Base-by-base conservation (phyloP, 768 basidiomycete species). In the Boletus rufocinnamomeus region DNA sequence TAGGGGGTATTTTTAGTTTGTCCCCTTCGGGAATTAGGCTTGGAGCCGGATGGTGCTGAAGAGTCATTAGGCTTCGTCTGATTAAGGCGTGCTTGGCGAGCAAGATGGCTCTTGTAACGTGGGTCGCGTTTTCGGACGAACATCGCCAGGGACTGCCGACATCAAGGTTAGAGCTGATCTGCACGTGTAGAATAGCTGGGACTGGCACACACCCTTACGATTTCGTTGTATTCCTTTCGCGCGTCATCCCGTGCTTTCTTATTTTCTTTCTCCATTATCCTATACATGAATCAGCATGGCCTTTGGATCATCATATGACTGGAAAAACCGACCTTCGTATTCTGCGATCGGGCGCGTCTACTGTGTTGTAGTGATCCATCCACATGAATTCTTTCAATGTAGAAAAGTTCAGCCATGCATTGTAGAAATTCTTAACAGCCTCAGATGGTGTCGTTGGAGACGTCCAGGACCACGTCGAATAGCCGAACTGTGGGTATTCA, bases 191-290 rank as follows among this genome's bases (percentile, higher is more conserved):
- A 50, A 38, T 38, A 14, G 5, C 23, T 32, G n/a, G 23, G 35
- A 52, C 34, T 19, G n/a, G 5, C 5, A 73, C 87, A 56, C 64
- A 95, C 95, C 68, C 89, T 79, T 30, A 99, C 81, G 6, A 88
- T 88, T 41, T 98, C 95, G 67, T 94, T 98, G 73, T 96, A 98
- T 59, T 98, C 95, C 68, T 84, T 84, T 40, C 89, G 82, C 7
- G 89, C 89, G 40, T 93, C 89, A 30, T 97, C 93, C 16, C 95
- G 82, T 3, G 86, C 85, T 69, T 95, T 95, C 74, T 91, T 93
- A 74, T 99, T 98, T 63, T 98, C 97, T 66, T 87, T 92, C 70
- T 98, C 97, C 90, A 98, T 95, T 47, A 93, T 68, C 65, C 92
- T 93, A 35, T 16, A 32, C 16, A 37, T 8, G 44, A 21, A 46